Base-by-base conservation (phyloP, 441 rosid species). In the Adansonia gregorii region DNA sequence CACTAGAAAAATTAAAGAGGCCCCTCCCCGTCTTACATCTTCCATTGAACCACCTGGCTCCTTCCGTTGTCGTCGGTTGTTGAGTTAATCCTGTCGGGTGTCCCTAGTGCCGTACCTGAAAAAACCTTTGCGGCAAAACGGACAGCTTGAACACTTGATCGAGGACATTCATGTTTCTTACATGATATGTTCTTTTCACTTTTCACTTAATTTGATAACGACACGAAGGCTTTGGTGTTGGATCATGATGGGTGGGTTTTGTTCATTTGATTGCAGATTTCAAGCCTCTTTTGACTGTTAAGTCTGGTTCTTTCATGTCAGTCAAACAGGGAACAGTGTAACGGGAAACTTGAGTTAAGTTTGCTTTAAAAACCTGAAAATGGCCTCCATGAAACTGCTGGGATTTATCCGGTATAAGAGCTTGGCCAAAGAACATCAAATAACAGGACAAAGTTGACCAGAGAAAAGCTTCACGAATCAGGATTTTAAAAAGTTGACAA, bases 31-130 rank as follows among this genome's bases (percentile, higher is more conserved):
- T 39, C 60, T 19, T 70, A 27, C 35, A 11, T 46, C 24, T 75
- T 68, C 67, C 60, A 58, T 56, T 56, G 22, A 39, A 52, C 43
- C 41, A 63, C 31, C 69, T 51, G 83, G 63, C 74, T 66, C 73
- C n/a, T 12, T 14, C 55, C n/a, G 55, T 51, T 51, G 17, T 51
- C 55, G 55, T 51, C 55, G 15, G 17, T 51, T 51, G 17, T 51
- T 51, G 55, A 56, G 76, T 64, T 17, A 27, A 56, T 76, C 15
- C 70, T 78, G 85, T 78, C 86, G 17, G 64, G 39, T 75, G 81
- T n/a, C 51, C 66, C 70, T 12, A 12, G 55, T 12, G n/a, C 14
- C 55, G 31, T 48, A 14, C 79, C 80, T 65, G 24, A 27, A 27
- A 27, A 27, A 67, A 78, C 60, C 80, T 55, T 20, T 48, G 35